These are phyloP conservation scores for Mucor irregularis DNA, from an alignment of 371 early-diverging fungal genomes.

Conservation along the genomic window DNA sequence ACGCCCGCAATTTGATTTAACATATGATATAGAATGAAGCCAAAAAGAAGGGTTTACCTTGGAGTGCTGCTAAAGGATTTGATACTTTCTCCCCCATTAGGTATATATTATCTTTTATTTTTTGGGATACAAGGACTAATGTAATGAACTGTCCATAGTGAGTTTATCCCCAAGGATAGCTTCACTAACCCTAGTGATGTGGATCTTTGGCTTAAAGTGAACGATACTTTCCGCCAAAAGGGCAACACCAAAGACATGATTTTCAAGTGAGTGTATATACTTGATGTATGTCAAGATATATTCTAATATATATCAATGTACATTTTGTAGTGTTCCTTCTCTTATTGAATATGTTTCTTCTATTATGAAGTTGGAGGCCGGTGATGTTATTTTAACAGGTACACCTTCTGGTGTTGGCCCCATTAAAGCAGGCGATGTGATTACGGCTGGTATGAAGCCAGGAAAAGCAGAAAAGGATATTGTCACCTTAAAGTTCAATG, in stretches of 20 bases:
- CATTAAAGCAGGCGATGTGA: constrained; percentile 72
- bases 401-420: constrained; percentile 92
- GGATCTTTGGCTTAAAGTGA: constrained; percentile 81
- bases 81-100: constrained; percentile 94
- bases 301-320: too few relatives aligned
- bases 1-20: too few relatives aligned
- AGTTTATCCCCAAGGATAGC: constrained; percentile 74
- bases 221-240: constrained; percentile 76
- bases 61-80: constrained; percentile 94
- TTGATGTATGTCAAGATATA: background rate
- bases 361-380: constrained; percentile 84
- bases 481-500: constrained; percentile 34
- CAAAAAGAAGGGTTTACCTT: constrained; percentile 85
- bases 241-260: constrained; percentile 92
- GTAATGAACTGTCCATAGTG: too few relatives aligned
- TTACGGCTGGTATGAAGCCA: constrained; percentile 74
- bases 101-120: constrained; percentile 25
- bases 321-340: constrained; percentile 62
- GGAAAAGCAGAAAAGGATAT: constrained; percentile 29
- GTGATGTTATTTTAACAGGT: constrained; percentile 80
- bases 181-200: constrained; percentile 76
- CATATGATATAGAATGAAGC: constrained; percentile 60
- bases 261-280: constrained; percentile 61
- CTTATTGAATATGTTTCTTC: constrained; percentile 78
- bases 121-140: too few relatives aligned